These are phyloP conservation scores for Floccularia luteovirens DNA, from an alignment of 768 basidiomycete genomes.

Conservation along the genomic window DNA sequence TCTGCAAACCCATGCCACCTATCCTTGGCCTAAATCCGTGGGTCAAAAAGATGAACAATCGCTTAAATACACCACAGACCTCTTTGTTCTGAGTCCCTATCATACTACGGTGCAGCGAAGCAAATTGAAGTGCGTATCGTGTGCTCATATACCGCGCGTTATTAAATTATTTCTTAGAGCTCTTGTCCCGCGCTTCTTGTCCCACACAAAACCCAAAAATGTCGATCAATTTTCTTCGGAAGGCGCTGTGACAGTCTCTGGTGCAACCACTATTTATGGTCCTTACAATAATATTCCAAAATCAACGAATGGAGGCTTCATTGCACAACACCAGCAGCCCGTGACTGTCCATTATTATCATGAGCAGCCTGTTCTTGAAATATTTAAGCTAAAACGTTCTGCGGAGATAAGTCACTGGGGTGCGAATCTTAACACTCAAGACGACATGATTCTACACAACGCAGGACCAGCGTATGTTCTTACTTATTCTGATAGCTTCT, in stretches of 20 bases:
- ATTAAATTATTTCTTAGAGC: conserved; percentile 34
- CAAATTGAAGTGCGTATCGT: conserved; percentile 66
- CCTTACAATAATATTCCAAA: conserved; percentile 74
- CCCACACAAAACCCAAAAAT: conserved; percentile 61
- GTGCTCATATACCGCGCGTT: not conserved
- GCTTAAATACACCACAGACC: conserved; percentile 67
- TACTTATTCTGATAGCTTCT: not conserved
- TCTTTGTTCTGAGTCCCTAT: conserved; percentile 85
- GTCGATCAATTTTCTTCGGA: conserved; percentile 55
- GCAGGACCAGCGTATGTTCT: conserved; percentile 77
- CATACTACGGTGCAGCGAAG: conserved; percentile 74
- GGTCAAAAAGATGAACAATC: conserved; percentile 73
- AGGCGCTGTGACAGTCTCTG: conserved; percentile 60
- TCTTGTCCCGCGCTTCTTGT: conserved; percentile 62
- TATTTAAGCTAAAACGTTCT: conserved; percentile 61
- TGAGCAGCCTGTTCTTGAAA: conserved; percentile 74
- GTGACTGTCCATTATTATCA: conserved; percentile 75
- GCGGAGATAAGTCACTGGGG: conserved; percentile 99
- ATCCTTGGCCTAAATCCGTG: conserved; percentile 68
- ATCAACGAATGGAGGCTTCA: conserved; percentile 49
- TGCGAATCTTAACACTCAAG: conserved; percentile 87
- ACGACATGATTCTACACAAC: conserved; percentile 81
- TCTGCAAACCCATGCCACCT: conserved; percentile 70
- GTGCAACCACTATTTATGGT: conserved; percentile 81
- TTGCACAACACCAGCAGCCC: conserved; percentile 53